These are phyloP conservation scores for Tulasnella sp. DNA, from an alignment of 768 basidiomycete genomes.

Conservation along the genomic window DNA sequence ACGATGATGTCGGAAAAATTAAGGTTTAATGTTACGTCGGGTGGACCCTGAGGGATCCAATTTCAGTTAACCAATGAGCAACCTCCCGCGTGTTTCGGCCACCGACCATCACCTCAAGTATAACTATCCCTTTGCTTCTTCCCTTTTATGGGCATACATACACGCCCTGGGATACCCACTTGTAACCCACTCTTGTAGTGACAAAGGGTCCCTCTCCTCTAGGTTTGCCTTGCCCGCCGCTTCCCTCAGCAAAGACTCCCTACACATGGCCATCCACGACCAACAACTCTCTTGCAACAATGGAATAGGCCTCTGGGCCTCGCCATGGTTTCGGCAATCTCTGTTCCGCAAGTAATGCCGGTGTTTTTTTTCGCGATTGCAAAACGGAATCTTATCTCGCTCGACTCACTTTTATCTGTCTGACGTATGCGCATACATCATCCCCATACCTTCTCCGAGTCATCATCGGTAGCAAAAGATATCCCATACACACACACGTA, in stretches of 20 bases:
- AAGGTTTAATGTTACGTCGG: constrained; percentile 9
- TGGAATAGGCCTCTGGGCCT: background rate
- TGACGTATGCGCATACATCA: background rate
- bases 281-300: background rate
- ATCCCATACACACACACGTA: background rate
- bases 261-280: background rate
- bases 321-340: background rate
- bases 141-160: background rate
- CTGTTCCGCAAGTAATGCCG: background rate
- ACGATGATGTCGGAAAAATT: background rate
- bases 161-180: background rate
- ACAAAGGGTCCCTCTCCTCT: background rate
- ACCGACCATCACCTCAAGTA: constrained; percentile 6
- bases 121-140: background rate
- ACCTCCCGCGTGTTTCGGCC: background rate
- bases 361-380: background rate
- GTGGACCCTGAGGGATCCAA: constrained; percentile 1
- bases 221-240: background rate
- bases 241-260: background rate
- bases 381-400: background rate
- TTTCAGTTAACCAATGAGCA: background rate
- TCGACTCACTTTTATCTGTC: background rate
- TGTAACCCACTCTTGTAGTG: background rate
- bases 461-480: background rate
- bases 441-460: background rate